Conservation (phyloP, 306 rosid genomes). For the Gynostemma pentaphyllum region DNA sequence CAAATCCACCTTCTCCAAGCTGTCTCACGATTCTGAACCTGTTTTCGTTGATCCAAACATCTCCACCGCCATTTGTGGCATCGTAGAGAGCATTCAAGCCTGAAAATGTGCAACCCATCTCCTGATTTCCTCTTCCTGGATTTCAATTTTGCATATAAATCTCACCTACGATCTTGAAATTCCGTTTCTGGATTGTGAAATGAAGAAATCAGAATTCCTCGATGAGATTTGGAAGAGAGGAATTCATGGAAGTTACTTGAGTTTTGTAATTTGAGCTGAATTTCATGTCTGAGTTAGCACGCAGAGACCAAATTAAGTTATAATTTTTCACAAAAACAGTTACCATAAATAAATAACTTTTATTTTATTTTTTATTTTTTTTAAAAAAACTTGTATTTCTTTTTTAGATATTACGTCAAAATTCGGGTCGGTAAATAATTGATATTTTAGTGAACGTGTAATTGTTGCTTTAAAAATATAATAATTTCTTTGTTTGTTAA, state of each 20-base stretch:
- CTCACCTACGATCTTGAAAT: background rate
- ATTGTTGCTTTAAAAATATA: too few relatives aligned
- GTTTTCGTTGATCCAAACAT: conserved; percentile 93
- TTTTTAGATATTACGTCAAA: too few relatives aligned
- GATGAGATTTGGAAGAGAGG: conserved; percentile 5
- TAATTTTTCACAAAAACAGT: background rate
- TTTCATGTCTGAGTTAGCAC: background rate
- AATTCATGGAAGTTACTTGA: background rate
- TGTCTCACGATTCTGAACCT: conserved; percentile 82
- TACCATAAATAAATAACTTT: conserved; percentile 3
- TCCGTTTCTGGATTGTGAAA: background rate
- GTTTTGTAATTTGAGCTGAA: conserved; percentile 1
- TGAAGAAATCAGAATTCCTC: background rate
- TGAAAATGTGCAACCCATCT: conserved; percentile 93
- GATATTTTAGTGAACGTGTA: too few relatives aligned
- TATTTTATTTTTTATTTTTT: background rate
- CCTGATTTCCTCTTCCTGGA: background rate
- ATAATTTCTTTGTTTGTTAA: too few relatives aligned
- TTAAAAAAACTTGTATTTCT: too few relatives aligned
- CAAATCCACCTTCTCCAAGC: conserved; percentile 99
- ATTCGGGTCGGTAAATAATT: too few relatives aligned
- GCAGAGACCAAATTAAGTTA: background rate
- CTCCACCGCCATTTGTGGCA: conserved; percentile 89
- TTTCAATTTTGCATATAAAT: conserved; percentile 4
- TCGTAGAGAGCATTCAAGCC: conserved; percentile 83